phyloP scores from a whole-genome alignment of 2,329 filamentous ascomycete species.

The Aspergillus sp. region DNA sequence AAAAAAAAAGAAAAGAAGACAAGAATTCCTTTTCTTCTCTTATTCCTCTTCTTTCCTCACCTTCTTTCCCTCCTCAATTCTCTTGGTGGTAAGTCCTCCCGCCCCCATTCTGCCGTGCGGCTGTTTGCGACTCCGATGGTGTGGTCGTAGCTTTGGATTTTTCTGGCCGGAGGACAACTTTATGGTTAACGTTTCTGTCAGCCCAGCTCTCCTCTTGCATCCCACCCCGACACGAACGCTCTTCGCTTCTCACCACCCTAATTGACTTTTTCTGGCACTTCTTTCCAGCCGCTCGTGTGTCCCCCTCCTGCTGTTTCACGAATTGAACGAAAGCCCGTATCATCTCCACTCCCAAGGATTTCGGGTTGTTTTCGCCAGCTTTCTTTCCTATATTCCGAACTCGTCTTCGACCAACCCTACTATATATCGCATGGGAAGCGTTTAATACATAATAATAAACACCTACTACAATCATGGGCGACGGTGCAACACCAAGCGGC shows the following conservation, averaged over 20 bases:
- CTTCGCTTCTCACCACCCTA: background rate
- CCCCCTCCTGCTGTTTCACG: constrained; percentile 8
- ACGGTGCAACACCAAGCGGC: constrained; percentile 41
- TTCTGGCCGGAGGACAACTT: background rate
- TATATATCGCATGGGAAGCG: constrained; percentile 24
- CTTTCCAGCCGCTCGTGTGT: background rate
- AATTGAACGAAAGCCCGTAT: constrained; percentile 10
- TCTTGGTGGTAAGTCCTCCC: constrained; percentile 8
- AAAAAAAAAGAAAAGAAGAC: background rate
- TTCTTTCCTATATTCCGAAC: constrained; percentile 4
- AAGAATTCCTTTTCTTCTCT: constrained; percentile 3
- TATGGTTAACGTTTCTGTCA: constrained; percentile 2
- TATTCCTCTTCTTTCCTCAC: background rate
- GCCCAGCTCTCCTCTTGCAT: constrained; percentile 3
- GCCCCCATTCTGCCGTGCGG: background rate
- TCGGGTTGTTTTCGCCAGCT: constrained; percentile 7
- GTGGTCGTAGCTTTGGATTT: background rate
- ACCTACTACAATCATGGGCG: constrained; percentile 38
- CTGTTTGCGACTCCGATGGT: constrained; percentile 5
- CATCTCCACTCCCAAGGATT: background rate
- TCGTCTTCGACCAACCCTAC: constrained; percentile 7
- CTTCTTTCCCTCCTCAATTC: background rate
- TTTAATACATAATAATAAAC: constrained; percentile 27
- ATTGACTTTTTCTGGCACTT: background rate
- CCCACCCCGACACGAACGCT: background rate